These are phyloP conservation scores for Graphilbum ipis-grandicollis DNA, from an alignment of 2,329 filamentous ascomycete genomes.

Conservation along the genomic window DNA sequence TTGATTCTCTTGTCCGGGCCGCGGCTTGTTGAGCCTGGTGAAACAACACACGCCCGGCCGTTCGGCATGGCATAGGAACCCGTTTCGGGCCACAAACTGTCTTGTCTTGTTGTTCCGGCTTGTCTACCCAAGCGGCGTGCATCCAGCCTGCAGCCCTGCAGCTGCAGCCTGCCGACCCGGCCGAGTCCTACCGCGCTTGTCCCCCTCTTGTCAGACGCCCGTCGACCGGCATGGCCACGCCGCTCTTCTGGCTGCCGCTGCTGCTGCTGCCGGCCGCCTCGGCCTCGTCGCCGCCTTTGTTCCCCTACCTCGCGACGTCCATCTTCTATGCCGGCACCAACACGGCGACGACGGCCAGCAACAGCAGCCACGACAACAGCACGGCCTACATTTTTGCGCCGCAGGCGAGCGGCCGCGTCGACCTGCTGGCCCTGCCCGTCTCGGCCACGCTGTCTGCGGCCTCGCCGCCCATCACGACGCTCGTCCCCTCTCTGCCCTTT, in stretches of 20 bases:
- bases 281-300: conserved; percentile 21
- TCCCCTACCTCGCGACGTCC: conserved; percentile 65
- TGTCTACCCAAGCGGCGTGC: too few relatives aligned
- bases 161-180: too few relatives aligned
- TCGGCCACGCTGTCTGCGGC: conserved; percentile 36
- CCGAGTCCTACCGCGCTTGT: too few relatives aligned
- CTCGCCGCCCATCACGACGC: conserved; percentile 23
- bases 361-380: conserved; percentile 16
- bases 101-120: too few relatives aligned
- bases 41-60: too few relatives aligned
- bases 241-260: background rate
- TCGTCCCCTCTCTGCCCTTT: conserved; percentile 47
- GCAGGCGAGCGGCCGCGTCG: conserved; percentile 19
- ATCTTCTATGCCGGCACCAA: conserved; percentile 41
- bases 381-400: conserved; percentile 56
- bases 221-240: too few relatives aligned
- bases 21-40: too few relatives aligned
- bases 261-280: conserved; percentile 3
- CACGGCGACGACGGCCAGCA: conserved; percentile 12
- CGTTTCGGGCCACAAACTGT: too few relatives aligned
- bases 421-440: conserved; percentile 50
- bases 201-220: too few relatives aligned
- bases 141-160: too few relatives aligned
- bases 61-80: too few relatives aligned
- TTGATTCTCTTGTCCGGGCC: too few relatives aligned